Evolutionary conservation across 306 rosid genomes (phyloP).

Genomic region (Oemleria cerasiformis): DNA sequence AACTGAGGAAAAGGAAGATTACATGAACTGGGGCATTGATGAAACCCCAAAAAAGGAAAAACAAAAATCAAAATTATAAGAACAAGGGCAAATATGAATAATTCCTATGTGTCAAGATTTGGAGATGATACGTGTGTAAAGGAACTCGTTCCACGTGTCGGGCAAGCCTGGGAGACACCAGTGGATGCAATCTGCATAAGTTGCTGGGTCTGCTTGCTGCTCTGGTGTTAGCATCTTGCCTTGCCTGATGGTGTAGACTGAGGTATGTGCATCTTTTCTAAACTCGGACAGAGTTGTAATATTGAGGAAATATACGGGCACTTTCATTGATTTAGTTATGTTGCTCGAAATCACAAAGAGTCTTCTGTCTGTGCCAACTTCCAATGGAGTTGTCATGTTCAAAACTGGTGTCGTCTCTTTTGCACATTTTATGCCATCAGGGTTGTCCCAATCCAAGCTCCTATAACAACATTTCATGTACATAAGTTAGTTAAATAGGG

Average conservation of each 20-base stretch:
- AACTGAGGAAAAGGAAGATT: conserved; percentile 34
- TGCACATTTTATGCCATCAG: conserved; percentile 84
- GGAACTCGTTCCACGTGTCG: conserved; percentile 90
- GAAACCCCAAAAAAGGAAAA: background rate
- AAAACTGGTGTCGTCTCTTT: conserved; percentile 71
- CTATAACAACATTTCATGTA: conserved; percentile 29
- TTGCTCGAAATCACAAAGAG: conserved; percentile 52
- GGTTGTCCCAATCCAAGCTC: conserved; percentile 90
- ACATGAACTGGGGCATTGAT: conserved; percentile 23
- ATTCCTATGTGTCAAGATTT: conserved; percentile 45
- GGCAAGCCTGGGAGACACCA: conserved; percentile 98
- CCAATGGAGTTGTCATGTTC: conserved; percentile 42
- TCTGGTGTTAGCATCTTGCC: conserved; percentile 67
- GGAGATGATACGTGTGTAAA: conserved; percentile 67
- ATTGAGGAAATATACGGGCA: conserved; percentile 62
- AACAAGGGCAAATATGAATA: conserved; percentile 6
- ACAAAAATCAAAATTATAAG: conserved; percentile 27
- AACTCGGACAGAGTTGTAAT: conserved; percentile 74
- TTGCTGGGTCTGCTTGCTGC: conserved; percentile 79
- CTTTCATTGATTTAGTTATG: conserved; percentile 43
- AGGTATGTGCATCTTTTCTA: conserved; percentile 91
- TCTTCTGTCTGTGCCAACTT: conserved; percentile 77
- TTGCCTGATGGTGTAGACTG: conserved; percentile 81
- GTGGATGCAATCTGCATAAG: conserved; percentile 87
- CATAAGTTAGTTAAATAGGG: background rate